Base-by-base conservation (phyloP, 2,329 filamentous ascomycete species). In the Trichothecium roseum region DNA sequence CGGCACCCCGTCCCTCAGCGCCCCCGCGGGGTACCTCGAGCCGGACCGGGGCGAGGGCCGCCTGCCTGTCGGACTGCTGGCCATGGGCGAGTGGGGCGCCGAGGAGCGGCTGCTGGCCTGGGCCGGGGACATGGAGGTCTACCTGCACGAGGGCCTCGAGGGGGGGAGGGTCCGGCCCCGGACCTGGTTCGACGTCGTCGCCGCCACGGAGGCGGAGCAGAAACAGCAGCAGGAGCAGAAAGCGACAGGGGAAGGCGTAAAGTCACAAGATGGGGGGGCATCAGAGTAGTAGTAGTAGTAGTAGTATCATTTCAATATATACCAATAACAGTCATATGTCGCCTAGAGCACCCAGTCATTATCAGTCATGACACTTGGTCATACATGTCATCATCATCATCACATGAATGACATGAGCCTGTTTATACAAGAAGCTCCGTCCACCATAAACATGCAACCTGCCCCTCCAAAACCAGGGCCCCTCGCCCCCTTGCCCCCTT, bases 1-100 rank as follows among this genome's bases (percentile, higher is more conserved):
- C 0, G 88, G 88, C 0, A 78, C 79, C 33, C 88, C 88, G 1
- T 77, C 84, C 1, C 72, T 93, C 10, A 77, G 67, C 31, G 77
- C 76, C 26, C 86, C 88, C 0, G 77, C 84, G 9, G 87, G 84
- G 1, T 94, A 87, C 57, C 69, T 65, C 4, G 62, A 74, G 18
- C 65, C 71, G 0, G 57, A 60, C 5, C 62, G 70, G 45, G 75
- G 72, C 2, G 59, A 67, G 38, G 81, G 81, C 0, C 69, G 63
- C 46, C 43, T 82, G 36, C 73, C 77, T 0, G 57, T 82, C 16
- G 72, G 75, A 5, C 46, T 82, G 41, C 68, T 79, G 68, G 78
- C 72, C 1, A 72, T 75, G 60, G 75, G 63, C 5, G 75, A 80
- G 53, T 82, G 78, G 78, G 78, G 78, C 0, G 64, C 63, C 20